Conservation (phyloP, 1,139 yeast species). For the Cylindricascospora bacillispora region DNA sequence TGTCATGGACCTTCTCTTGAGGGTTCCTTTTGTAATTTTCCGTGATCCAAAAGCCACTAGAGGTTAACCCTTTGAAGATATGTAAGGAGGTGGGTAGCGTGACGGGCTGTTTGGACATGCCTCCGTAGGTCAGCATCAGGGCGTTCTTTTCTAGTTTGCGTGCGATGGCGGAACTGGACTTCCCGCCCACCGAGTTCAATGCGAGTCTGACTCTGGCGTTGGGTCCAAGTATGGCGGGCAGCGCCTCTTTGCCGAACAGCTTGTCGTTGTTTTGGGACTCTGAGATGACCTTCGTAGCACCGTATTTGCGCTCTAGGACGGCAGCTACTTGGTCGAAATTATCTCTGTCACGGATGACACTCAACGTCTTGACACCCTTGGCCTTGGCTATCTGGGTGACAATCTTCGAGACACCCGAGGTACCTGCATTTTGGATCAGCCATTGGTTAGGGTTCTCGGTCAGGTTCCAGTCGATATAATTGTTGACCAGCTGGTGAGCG, state of each 20-base stretch:
- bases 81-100: constrained; percentile 76
- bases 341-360: constrained; percentile 78
- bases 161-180: constrained; percentile 67
- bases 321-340: constrained; percentile 42
- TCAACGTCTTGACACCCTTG: constrained; percentile 70
- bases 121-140: constrained; percentile 84
- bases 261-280: constrained; percentile 69
- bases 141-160: constrained; percentile 66
- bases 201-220: constrained; percentile 48
- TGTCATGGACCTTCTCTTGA: constrained; percentile 45
- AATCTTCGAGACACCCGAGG: constrained; percentile 89
- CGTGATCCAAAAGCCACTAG: constrained; percentile 92
- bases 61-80: constrained; percentile 77
- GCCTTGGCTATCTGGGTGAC: constrained; percentile 78
- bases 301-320: constrained; percentile 47
- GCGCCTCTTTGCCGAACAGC: constrained; percentile 47
- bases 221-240: constrained; percentile 48
- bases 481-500: constrained; percentile 78
- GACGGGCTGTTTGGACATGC: constrained; percentile 94
- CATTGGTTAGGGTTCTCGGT: constrained; percentile 53
- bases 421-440: constrained; percentile 95
- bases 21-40: constrained; percentile 56
- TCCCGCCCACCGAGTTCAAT: constrained; percentile 88
- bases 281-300: constrained; percentile 84
- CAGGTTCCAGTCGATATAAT: constrained; percentile 46